These are phyloP conservation scores for Daldinia grandis DNA, from an alignment of 495 filamentous ascomycete genomes.

Conservation along the genomic window DNA sequence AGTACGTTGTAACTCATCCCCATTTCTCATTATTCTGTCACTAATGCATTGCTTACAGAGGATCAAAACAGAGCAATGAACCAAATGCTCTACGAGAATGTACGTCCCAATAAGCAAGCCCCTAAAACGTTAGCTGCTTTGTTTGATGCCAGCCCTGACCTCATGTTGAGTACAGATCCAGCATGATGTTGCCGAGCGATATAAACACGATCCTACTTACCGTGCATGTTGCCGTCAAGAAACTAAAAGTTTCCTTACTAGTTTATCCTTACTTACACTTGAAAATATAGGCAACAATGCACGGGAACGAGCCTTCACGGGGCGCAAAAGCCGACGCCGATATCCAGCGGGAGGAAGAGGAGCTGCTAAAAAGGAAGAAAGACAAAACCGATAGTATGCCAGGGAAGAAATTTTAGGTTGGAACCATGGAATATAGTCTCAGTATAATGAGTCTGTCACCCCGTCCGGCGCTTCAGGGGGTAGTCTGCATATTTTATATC, in stretches of 20 bases:
- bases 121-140: too few relatives aligned
- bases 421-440: not conserved
- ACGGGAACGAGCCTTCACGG: slow-evolving; percentile 75
- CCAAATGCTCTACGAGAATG: slow-evolving; percentile 38
- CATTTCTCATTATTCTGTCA: not conserved
- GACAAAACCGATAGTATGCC: slow-evolving; percentile 47
- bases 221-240: slow-evolving; percentile 25
- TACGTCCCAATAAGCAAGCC: slow-evolving; percentile 5
- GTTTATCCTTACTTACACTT: slow-evolving; percentile 2
- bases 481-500: too few relatives aligned
- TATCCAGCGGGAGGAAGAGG: slow-evolving; percentile 74
- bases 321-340: slow-evolving; percentile 77
- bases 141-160: not conserved
- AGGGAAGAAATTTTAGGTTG: slow-evolving; percentile 27
- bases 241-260: not conserved
- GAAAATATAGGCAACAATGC: slow-evolving; percentile 65
- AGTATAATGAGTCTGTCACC: too few relatives aligned
- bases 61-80: slow-evolving; percentile 41
- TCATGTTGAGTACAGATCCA: slow-evolving; percentile 25
- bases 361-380: slow-evolving; percentile 67
- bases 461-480: too few relatives aligned
- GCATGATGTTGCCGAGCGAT: slow-evolving; percentile 31
- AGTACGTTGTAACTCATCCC: slow-evolving; percentile 23
- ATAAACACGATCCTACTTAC: slow-evolving; percentile 42
- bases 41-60: slow-evolving; percentile 28